Conservation (phyloP, 2,329 filamentous ascomycete species). For the Fusarium newnesense region DNA sequence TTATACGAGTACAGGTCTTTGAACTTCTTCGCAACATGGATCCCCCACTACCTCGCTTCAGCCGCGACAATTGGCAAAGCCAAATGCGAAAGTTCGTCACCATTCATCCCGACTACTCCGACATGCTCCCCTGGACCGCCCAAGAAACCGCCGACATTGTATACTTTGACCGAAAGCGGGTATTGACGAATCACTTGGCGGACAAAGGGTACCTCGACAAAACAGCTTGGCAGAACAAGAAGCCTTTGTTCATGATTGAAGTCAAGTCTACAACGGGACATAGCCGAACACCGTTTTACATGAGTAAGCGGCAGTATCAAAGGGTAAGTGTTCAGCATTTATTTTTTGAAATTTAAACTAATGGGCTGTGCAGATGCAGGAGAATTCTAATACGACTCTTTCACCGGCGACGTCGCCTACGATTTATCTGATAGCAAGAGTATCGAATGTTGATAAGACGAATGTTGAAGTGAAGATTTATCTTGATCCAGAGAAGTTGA, state of each 20-base stretch:
- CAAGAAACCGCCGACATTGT: slow-evolving; percentile 59
- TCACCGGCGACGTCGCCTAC: background rate
- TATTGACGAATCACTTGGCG: slow-evolving; percentile 50
- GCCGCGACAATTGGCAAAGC: slow-evolving; percentile 58
- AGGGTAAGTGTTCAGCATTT: slow-evolving; percentile 46
- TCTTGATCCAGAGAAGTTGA: slow-evolving; percentile 50
- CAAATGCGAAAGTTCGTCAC: slow-evolving; percentile 56
- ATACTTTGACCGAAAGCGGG: slow-evolving; percentile 52
- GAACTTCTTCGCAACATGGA: slow-evolving; percentile 50
- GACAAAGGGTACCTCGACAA: slow-evolving; percentile 47
- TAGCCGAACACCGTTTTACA: slow-evolving; percentile 55
- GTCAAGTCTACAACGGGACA: slow-evolving; percentile 59
- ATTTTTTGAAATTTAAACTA: background rate
- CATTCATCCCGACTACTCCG: slow-evolving; percentile 52
- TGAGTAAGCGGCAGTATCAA: slow-evolving; percentile 58
- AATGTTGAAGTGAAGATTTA: slow-evolving; percentile 50
- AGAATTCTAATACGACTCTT: slow-evolving; percentile 4
- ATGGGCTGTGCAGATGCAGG: slow-evolving; percentile 40
- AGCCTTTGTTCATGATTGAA: slow-evolving; percentile 59
- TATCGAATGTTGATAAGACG: slow-evolving; percentile 49
- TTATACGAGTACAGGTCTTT: slow-evolving; percentile 49
- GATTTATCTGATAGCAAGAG: slow-evolving; percentile 56
- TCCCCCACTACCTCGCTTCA: slow-evolving; percentile 49
- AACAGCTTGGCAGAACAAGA: slow-evolving; percentile 40
- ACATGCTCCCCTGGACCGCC: slow-evolving; percentile 53